Base-by-base conservation (phyloP, 2,329 filamentous ascomycete species). In the Epichloe sylvatica region DNA sequence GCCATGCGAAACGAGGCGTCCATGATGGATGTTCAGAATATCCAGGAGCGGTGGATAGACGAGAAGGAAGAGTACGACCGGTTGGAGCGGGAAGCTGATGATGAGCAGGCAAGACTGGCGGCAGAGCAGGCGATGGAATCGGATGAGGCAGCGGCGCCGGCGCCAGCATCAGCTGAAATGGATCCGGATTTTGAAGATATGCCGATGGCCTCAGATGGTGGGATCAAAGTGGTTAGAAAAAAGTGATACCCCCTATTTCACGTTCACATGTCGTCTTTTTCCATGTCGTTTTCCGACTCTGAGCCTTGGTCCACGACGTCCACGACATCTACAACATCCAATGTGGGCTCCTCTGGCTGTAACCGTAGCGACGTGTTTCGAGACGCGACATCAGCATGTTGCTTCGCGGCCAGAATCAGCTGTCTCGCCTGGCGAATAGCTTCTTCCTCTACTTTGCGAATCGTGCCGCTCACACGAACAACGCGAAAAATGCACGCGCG, bases 31-130 rank as follows among this genome's bases (percentile, higher is more conserved):
- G 81, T 89, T 9, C 74, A 83, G 52, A 91, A 98, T 66, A 83
- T 97, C 54, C 92, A 98, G 67, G 92, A 98, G 70, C 77, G 92
- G 53, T 98, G 92, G 92, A 71, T 98, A 34, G 91, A 97, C 67
- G 76, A 83, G 39, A 92, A 90, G 63, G 90, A 90, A 15, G 87
- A 84, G 55, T 88, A 87, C 60, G 92, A 98, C 65, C 82, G 83
- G 57, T 70, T 81, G 52, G 92, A 97, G 71, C 72, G 75, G 51
- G 78, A 80, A 60, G 78, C 83, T 49, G 81, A 83, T 71, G 86
- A 90, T 60, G 82, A 85, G 57, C 85, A 94, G 66, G 80, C 78
- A 35, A 81, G 77, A 37, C 54, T 64, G 12, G 60, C 63, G 39
- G 58, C 64, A 49, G 62, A 66, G 52, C 66, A 67, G 50, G 65